A percentile compares a stretch with the other conserved stretches of the same genome.
These are phyloP conservation scores for Pisolithus microcarpus DNA, from an alignment of 768 basidiomycete species.

Conservation along the genomic window DNA sequence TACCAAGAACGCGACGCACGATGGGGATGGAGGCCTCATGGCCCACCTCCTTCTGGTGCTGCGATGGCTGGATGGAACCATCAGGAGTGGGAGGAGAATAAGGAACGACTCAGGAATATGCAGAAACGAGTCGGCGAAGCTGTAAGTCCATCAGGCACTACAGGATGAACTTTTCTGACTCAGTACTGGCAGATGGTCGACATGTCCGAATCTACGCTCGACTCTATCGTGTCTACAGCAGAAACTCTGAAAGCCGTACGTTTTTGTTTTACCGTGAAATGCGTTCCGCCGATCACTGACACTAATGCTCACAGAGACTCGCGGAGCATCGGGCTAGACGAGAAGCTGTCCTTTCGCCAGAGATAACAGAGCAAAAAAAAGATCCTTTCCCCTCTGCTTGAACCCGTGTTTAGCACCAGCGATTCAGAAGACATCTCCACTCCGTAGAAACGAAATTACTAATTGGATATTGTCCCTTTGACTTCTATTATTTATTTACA, in stretches of 20 bases:
- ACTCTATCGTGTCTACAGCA: conserved; percentile 48
- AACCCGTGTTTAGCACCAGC: conserved; percentile 12
- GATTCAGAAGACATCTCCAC: conserved; percentile 18
- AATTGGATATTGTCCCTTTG: conserved; percentile 27
- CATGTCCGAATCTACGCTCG: conserved; percentile 62
- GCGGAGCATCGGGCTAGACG: conserved; percentile 21
- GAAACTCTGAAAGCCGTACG: conserved; percentile 56
- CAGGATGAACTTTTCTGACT: background rate
- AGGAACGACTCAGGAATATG: conserved; percentile 38
- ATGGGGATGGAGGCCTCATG: conserved; percentile 4
- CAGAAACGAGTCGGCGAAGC: conserved; percentile 45
- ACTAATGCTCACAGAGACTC: conserved; percentile 22
- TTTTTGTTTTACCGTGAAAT: conserved; percentile 4
- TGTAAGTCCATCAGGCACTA: conserved; percentile 25
- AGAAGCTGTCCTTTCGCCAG: background rate
- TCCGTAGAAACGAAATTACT: conserved; percentile 1
- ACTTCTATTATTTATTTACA: background rate
- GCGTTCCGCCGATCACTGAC: background rate
- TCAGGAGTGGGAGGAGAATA: conserved; percentile 41
- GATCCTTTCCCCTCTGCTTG: conserved; percentile 17
- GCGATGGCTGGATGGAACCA: conserved; percentile 19
- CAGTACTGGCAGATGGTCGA: conserved; percentile 41
- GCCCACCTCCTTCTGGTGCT: conserved; percentile 4
- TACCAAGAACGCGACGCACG: conserved; percentile 5
- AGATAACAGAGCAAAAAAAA: conserved; percentile 26